Evolutionary conservation across 768 basidiomycete genomes (phyloP).

Genomic region (Crassisporium funariophilum): DNA sequence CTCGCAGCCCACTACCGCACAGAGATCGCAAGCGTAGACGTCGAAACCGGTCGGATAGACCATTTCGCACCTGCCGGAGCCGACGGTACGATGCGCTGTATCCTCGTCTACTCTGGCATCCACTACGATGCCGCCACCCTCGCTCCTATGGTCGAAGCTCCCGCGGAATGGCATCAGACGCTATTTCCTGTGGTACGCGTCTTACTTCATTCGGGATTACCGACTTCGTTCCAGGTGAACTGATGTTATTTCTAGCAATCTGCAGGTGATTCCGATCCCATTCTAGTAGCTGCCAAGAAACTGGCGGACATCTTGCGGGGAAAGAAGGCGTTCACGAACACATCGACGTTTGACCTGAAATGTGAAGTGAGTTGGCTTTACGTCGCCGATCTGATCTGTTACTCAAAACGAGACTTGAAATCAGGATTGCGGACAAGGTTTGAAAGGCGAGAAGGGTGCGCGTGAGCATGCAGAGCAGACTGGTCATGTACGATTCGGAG

Average conservation of each 20-base stretch:
- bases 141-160: slow-evolving; percentile 75
- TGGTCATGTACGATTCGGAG: slow-evolving; percentile 84
- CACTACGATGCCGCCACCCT: slow-evolving; percentile 93
- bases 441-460: slow-evolving; percentile 95
- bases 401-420: background rate
- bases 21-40: slow-evolving; percentile 89
- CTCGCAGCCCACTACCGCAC: slow-evolving; percentile 80
- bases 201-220: background rate
- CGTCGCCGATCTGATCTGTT: background rate
- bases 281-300: slow-evolving; percentile 65
- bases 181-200: slow-evolving; percentile 63
- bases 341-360: slow-evolving; percentile 85
- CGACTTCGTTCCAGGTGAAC: background rate
- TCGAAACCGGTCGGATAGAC: slow-evolving; percentile 90
- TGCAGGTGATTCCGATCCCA: slow-evolving; percentile 47
- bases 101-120: slow-evolving; percentile 94
- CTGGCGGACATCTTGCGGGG: slow-evolving; percentile 72
- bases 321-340: slow-evolving; percentile 89
- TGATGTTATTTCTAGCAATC: slow-evolving; percentile 28
- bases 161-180: slow-evolving; percentile 88
- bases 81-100: slow-evolving; percentile 48
- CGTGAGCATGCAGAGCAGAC: slow-evolving; percentile 85
- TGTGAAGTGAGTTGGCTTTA: slow-evolving; percentile 65
- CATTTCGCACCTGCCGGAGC: slow-evolving; percentile 62
- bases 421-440: slow-evolving; percentile 77